Evolutionary conservation across 495 filamentous ascomycete species (phyloP), one percentile per base, ranked within the genome.

Genomic region (Aspergillus ellipticus): DNA sequence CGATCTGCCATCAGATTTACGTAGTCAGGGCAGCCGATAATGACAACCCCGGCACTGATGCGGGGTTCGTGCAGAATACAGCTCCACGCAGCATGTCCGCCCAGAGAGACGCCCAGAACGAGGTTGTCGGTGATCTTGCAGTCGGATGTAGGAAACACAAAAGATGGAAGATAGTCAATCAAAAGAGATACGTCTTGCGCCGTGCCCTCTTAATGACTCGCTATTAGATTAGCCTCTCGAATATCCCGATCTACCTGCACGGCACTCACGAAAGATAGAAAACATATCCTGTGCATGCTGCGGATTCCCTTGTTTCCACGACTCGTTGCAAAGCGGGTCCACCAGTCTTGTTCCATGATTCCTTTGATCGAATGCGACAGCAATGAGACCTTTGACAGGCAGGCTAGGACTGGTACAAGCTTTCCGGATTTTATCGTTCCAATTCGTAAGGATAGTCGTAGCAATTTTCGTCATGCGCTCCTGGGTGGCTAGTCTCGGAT

Each of bases 1-100:
- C 92, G 89, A 62, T 94, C 85, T 16, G 75, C 76, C 81, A 96
- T 85, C 20, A 96, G 72, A 67, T 87, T 74, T 57, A 85, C 80
- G 63, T 87, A 96, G 71, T 98, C 93, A 0, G 93, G 90, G 67
- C 90, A 96, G 15, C 93, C 94, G 50, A 98, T 88, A 31, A 96
- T 79, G 21, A 89, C 76, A 8, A 95, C 82, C 0, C 81, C 91
- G 3, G 89, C 84, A 7, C 75, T 83, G 39, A 97, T 79, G 51
- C 92, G 79, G 26, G 88, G 83, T 21, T 96, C 92, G 35, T 85
- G 82, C 41, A 96, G 77, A 35, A 96, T 66, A 10, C 85, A 76
- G 61, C 92, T 85, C 88, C 93, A 98, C 0, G 88, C 87, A 19
- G 89, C 85, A 66, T 98, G 94, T 3, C 89, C 94, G 8, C 94